Conservation (phyloP, 2,329 filamentous ascomycete species). For the Botrytis fragariae region DNA sequence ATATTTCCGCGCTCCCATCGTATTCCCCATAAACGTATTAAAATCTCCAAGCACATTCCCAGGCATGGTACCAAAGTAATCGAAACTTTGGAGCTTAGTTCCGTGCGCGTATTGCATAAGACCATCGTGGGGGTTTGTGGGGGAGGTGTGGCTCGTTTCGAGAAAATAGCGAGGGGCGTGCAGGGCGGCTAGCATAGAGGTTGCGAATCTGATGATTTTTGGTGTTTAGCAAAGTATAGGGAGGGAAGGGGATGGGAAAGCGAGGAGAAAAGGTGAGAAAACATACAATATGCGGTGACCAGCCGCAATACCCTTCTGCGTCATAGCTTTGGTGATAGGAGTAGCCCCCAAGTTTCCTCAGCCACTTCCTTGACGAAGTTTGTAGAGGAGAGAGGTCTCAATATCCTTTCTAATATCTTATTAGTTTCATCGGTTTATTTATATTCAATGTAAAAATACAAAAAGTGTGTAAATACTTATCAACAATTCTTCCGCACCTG, state of each 20-base stretch:
- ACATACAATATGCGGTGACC: conserved; percentile 4
- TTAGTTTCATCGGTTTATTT: background rate
- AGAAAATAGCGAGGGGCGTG: background rate
- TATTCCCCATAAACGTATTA: background rate
- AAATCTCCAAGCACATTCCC: background rate
- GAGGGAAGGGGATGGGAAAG: background rate
- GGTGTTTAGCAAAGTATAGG: background rate
- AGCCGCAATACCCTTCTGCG: background rate
- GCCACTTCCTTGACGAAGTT: background rate
- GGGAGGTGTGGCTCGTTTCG: background rate
- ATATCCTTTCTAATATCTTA: background rate
- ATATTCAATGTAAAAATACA: background rate
- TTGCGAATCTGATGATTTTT: background rate
- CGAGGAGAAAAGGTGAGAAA: no score
- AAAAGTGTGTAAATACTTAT: background rate
- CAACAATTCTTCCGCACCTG: background rate
- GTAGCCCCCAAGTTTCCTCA: background rate
- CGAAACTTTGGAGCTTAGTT: background rate
- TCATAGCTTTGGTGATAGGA: background rate
- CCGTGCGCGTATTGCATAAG: background rate
- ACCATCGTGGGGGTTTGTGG: background rate
- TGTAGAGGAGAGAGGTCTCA: background rate
- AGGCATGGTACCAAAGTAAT: background rate
- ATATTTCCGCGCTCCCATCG: background rate
- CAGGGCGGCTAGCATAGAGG: background rate